phyloP scores from a whole-genome alignment of 2,329 filamentous ascomycete species.

The Curvularia eragrostidis region DNA sequence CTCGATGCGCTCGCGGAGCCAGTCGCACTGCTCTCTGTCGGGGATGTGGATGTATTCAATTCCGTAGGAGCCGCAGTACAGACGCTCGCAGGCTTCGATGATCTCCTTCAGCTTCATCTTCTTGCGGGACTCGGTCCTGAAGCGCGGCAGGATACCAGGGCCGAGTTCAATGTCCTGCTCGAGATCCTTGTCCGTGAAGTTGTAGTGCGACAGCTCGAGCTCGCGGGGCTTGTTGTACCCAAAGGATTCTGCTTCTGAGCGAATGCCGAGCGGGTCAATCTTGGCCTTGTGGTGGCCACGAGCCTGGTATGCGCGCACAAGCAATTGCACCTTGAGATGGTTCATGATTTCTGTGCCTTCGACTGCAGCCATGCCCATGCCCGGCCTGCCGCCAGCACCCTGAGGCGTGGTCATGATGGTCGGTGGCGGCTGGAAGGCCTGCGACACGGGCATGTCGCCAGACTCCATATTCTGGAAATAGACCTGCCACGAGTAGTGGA shows the following conservation, averaged over 20 bases:
- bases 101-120: slow-evolving; percentile 99
- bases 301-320: slow-evolving; percentile 97
- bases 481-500: slow-evolving; percentile 98
- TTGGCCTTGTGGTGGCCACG: slow-evolving; percentile 98
- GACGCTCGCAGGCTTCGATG: slow-evolving; percentile 87
- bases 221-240: slow-evolving; percentile 90
- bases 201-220: slow-evolving; percentile 89
- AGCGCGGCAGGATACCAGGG: slow-evolving; percentile 92
- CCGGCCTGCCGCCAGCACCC: slow-evolving; percentile 75
- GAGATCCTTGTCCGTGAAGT: slow-evolving; percentile 92
- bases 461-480: slow-evolving; percentile 99
- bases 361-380: slow-evolving; percentile 68
- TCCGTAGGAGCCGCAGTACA: slow-evolving; percentile 97
- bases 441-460: slow-evolving; percentile 95
- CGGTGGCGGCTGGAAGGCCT: slow-evolving; percentile 95
- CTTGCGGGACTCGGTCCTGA: slow-evolving; percentile 84
- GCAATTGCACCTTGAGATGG: slow-evolving; percentile 96
- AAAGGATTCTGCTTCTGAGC: slow-evolving; percentile 82
- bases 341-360: slow-evolving; percentile 86
- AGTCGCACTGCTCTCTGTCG: slow-evolving; percentile 96
- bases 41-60: slow-evolving; percentile 99
- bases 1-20: slow-evolving; percentile 94
- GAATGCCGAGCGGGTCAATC: slow-evolving; percentile 94
- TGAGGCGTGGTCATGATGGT: slow-evolving; percentile 84
- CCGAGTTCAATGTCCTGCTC: slow-evolving; percentile 91